Base-by-base conservation (phyloP, 768 basidiomycete genomes). In the Phaffia australis region DNA sequence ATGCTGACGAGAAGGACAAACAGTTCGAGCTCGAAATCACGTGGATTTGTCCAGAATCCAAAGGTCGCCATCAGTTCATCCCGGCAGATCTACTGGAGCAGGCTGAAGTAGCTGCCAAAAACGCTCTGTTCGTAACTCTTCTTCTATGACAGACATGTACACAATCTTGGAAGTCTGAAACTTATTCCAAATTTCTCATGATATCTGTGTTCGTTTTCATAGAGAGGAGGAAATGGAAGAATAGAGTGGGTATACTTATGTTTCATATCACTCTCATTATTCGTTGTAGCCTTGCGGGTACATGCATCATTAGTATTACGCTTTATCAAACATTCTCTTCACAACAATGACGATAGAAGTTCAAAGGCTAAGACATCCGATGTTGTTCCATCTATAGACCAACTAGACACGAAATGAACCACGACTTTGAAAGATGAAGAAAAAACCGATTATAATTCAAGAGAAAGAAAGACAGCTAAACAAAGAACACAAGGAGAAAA, bases 1-100 rank as follows among this genome's bases (percentile, higher is more conserved):
- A 99, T 74, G 94, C 98, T 70, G 95, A 98, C 75, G 85, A 88
- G 69, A 95, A 97, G 77, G 93, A 97, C 79, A 98, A 97, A 75
- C 89, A 93, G 59, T 98, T 99, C 70, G 95, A 98, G 75, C 83
- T 99, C 30, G 95, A 99, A 78, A 84, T 99, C 82, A 88, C 92
- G 47, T 99, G 95, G 95, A 85, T 97, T 66, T 84, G 91, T 49
- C 81, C 84, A 46, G 89, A 94, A 77, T 88, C 87, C 42, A 83
- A 85, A 35, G 84, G 84, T 62, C 75, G 85, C 57, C 92, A 97
- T 77, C 80, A 83, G 29, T 82, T 84, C 29, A 89, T 99, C 63
- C 95, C 95, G 56, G 82, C 82, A 68, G 92, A 92, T 42, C 79
- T 97, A 66, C 80, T 86, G 54, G 82, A 83, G 27, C 90, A 93